phyloP scores from a whole-genome alignment of 2,329 filamentous ascomycete genomes.

The Pochonia chlamydosporia region DNA sequence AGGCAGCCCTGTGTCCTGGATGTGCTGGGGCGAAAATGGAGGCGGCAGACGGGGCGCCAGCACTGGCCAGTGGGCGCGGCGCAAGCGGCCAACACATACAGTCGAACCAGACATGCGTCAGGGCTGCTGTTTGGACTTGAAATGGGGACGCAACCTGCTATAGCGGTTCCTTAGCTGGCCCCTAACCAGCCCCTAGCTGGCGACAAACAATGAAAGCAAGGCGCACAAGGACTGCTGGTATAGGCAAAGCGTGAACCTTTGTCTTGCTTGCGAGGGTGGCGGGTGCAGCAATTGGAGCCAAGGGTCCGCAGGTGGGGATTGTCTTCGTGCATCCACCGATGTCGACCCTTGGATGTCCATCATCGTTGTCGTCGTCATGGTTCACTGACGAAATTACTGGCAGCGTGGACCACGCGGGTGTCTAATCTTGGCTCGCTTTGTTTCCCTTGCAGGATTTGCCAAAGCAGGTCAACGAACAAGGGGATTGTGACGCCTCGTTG shows the following conservation, averaged over 20 bases:
- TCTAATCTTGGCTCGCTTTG: slow-evolving; percentile 1
- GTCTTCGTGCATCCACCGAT: not conserved
- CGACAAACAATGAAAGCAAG: slow-evolving; percentile 7
- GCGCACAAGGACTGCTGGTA: slow-evolving; percentile 5
- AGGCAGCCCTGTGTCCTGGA: not conserved
- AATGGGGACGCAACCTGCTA: not conserved
- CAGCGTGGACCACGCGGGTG: slow-evolving; percentile 2
- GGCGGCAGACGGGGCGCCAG: slow-evolving; percentile 1
- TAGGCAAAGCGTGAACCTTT: slow-evolving; percentile 7
- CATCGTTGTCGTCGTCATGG: slow-evolving; percentile 1
- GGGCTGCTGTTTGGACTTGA: not conserved
- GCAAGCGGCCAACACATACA: slow-evolving; percentile 4
- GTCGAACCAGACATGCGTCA: slow-evolving; percentile 3
- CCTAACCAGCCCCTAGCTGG: slow-evolving; percentile 1
- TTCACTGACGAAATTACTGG: not conserved
- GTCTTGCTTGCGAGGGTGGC: slow-evolving; percentile 8
- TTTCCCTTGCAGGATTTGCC: slow-evolving; percentile 4
- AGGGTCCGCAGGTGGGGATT: slow-evolving; percentile 2
- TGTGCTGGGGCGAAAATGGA: slow-evolving; percentile 4
- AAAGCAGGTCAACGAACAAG: not conserved
- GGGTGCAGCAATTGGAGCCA: slow-evolving; percentile 1
- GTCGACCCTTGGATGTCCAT: not conserved
- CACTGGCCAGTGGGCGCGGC: not conserved
- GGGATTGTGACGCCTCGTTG: not conserved
- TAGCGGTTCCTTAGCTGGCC: slow-evolving; percentile 1